These are phyloP conservation scores for Deuterostichococcus epilithicus DNA, from an alignment of 139 green algal genomes.

Conservation along the genomic window DNA sequence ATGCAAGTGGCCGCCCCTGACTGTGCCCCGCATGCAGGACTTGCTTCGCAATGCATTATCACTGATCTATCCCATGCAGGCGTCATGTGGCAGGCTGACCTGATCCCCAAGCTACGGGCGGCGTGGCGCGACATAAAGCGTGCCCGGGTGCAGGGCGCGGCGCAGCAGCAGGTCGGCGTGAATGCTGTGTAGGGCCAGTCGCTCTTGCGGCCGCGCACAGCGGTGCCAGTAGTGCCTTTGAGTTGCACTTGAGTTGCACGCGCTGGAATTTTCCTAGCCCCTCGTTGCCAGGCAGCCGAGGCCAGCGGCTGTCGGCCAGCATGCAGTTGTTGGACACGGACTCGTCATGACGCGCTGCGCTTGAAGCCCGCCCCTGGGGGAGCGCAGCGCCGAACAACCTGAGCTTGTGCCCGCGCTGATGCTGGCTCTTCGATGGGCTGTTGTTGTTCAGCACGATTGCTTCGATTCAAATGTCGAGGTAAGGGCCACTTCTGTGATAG, in stretches of 20 bases:
- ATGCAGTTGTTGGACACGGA: not conserved
- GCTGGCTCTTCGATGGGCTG: not conserved
- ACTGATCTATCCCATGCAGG: too few species aligned
- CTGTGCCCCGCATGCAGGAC: too few species aligned
- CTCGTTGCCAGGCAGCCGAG: not conserved
- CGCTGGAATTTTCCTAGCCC: too few species aligned
- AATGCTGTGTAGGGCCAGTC: not conserved
- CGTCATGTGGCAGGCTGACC: slow-evolving; percentile 27
- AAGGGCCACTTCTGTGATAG: too few species aligned
- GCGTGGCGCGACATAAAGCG: slow-evolving; percentile 16
- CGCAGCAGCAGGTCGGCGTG: not conserved
- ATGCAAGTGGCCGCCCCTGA: too few species aligned
- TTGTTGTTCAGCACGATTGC: not conserved
- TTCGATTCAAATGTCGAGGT: too few species aligned
- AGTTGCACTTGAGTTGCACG: too few species aligned
- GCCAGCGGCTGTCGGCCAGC: not conserved
- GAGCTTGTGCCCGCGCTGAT: not conserved
- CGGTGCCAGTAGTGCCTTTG: too few species aligned
- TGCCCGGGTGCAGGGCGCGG: not conserved
- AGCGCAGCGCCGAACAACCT: not conserved
- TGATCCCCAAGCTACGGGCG: slow-evolving; percentile 23
- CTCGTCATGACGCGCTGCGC: not conserved
- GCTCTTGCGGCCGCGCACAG: too few species aligned
- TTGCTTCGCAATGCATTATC: too few species aligned
- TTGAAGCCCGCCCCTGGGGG: not conserved